Base-by-base conservation (phyloP, 352 stramenopile genomes). In the Pythium dissotocum region DNA sequence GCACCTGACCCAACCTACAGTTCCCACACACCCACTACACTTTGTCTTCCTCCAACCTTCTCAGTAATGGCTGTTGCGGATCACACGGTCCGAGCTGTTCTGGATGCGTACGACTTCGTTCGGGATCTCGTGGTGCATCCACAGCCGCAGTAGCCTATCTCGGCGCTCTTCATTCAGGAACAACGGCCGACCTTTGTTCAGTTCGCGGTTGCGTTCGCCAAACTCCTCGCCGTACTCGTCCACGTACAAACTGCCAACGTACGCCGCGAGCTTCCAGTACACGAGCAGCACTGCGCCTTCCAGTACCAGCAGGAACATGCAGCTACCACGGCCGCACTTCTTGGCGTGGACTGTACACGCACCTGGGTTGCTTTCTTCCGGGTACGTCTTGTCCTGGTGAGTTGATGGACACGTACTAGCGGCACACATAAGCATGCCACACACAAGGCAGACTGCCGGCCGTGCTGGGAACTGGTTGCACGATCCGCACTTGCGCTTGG, bases 221-320 rank as follows among this genome's bases (percentile, higher is more conserved):
- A 94, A 94, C 63, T 93, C 88, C 70, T 96, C 88, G 33, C 88
- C 88, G 67, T 96, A 94, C 70, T 94, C 88, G 70, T 96, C 88
- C 61, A 96, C 85, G 55, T 94, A 96, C 57, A 94, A 64, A 61
- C 86, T 94, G 38, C 82, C 80, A 5, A 93, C 86, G 49, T 93
- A 95, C 12, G 88, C 85, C 1, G 88, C 87, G 48, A 95, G 65
- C 67, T 95, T 95, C 80, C 86, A 93, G 61, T 93, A 94, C 63
- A 96, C 85, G 18, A 96, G 77, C 65, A 96, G 63, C 67, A 94
- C 88, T 2, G 86, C 87, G 24, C 88, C 88, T 72, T 96, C 88
- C 16, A 96, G 72, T 53, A 94, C 86, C 2, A 96, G 61, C 35
- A 96, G 49, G 67, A 96, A 94, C 77, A 96, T 80, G 32, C 88